Base-by-base conservation (phyloP, 78 protist species). In the Diacronema lutheri region DNA sequence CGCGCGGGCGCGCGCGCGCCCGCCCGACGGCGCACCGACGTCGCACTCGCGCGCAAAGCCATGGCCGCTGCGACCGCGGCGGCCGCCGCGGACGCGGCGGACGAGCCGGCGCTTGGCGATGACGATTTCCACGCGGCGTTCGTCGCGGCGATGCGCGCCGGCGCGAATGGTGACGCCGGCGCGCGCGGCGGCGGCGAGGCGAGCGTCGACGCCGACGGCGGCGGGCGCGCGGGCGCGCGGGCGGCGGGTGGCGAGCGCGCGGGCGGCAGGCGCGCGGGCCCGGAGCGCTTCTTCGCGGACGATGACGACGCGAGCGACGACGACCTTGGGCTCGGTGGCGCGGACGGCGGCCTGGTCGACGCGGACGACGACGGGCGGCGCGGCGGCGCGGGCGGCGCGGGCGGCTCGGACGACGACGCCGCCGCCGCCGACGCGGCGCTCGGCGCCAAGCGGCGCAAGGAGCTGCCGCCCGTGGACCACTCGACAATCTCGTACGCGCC, bases 381-480 rank as follows among this genome's bases (percentile, higher is more conserved):
- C n/a, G 46, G 10, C n/a, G 35, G 66, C 40, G 62, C 13, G 77
- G 11, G 26, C 40, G 11, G 7, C 0, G 77, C 1, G 20, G 50
- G 1, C 40, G 56, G 56, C 11, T 3, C 14, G 20, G 56, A 40
- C 50, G 40, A 38, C 21, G 29, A 13, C 41, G 41, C 26, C 7
- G 29, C 21, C 14, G 50, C 6, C 19, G 50, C 13, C 11, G 38
- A 83, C 6, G 55, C 44, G 16, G 40, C 1, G 33, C 9, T 1
- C 55, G 50, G 50, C 50, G 50, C 50, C 16, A 3, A 7, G 50
- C 50, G 50, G 50, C 50, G 50, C 71, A 73, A 84, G 41, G 92
- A 89, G 31, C 44, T 93, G 66, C 23, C 66, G 0, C 37, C 68
- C 0, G 88, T 95, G 21, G 96, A 97, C 90, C 99, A 97, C 90